phyloP scores from a whole-genome alignment of 495 filamentous ascomycete species.

The Penicillium herquei region DNA sequence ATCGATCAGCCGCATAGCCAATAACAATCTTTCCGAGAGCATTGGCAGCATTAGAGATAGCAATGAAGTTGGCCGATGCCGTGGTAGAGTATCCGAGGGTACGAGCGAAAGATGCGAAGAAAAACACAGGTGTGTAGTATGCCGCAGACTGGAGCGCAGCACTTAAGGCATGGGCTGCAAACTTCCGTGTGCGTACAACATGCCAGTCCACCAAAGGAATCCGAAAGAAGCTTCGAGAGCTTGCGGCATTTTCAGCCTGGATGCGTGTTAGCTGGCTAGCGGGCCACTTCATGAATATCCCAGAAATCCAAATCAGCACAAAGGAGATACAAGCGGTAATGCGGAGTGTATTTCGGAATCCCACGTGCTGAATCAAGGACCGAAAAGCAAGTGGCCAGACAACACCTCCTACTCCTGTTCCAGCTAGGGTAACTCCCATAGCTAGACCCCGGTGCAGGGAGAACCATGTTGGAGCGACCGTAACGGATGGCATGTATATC shows the following conservation, averaged over 20 bases:
- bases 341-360: conserved; percentile 40
- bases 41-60: conserved; percentile 32
- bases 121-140: conserved; percentile 41
- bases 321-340: conserved; percentile 34
- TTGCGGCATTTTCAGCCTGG: conserved; percentile 20
- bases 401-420: conserved; percentile 36
- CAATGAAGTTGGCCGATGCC: conserved; percentile 33
- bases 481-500: conserved; percentile 37
- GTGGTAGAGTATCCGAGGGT: conserved; percentile 39
- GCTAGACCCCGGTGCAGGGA: conserved; percentile 29
- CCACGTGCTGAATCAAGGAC: conserved; percentile 25
- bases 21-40: conserved; percentile 27
- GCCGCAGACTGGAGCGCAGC: conserved; percentile 38
- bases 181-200: conserved; percentile 31
- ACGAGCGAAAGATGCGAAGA: conserved; percentile 36
- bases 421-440: conserved; percentile 39
- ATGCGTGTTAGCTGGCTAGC: conserved; percentile 21
- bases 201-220: conserved; percentile 33
- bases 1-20: conserved; percentile 46
- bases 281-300: conserved; percentile 32
- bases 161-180: conserved; percentile 31
- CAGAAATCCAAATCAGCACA: conserved; percentile 23
- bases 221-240: conserved; percentile 7
- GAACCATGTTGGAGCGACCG: conserved; percentile 39
- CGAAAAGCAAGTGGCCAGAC: conserved; percentile 36